Evolutionary conservation across 208 protist genomes (phyloP).

Genomic region (Tritrichomonas musculus): DNA sequence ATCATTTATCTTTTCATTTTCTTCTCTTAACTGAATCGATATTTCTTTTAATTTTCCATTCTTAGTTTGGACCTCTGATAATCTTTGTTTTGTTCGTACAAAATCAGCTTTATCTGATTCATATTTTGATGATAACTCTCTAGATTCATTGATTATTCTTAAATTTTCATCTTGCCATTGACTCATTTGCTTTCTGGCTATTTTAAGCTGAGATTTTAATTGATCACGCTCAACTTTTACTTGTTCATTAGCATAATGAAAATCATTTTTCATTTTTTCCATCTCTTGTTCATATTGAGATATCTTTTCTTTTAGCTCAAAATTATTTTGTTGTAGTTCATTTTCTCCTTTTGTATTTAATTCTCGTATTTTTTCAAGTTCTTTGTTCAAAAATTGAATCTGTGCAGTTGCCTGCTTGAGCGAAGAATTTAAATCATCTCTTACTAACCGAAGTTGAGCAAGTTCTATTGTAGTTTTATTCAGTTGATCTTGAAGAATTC

Average conservation of each 20-base stretch:
- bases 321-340: not conserved
- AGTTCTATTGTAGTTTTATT: constrained; percentile 12
- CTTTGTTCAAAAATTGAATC: not conserved
- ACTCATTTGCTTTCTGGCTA: not conserved
- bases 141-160: not conserved
- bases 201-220: not conserved
- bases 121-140: not conserved
- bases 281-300: not conserved
- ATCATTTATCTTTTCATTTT: not conserved
- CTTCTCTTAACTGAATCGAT: not conserved
- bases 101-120: not conserved
- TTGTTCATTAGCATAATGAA: not conserved
- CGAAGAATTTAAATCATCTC: not conserved
- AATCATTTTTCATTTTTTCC: not conserved
- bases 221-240: not conserved
- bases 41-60: not conserved
- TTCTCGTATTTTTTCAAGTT: not conserved
- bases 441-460: not conserved
- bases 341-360: not conserved
- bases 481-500: not conserved
- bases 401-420: not conserved
- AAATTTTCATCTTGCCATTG: constrained; percentile 4
- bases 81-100: not conserved
- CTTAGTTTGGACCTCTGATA: not conserved
- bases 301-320: not conserved